Base-by-base conservation (phyloP, 345 rosid species). In the Lumnitzera littorea region DNA sequence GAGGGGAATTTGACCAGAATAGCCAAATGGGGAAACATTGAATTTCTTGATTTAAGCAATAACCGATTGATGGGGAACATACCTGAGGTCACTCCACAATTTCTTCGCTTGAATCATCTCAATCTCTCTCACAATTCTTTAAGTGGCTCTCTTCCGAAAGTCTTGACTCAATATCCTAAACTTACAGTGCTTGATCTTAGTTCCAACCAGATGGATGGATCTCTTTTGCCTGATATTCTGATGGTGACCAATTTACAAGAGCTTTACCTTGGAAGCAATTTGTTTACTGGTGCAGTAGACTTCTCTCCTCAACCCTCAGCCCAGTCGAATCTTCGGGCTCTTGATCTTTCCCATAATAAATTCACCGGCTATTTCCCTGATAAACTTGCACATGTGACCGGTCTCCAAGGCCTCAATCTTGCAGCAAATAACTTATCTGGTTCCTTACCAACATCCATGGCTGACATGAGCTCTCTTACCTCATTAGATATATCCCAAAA, bases 41-140 rank as follows among this genome's bases (percentile, higher is more conserved):
- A 90, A 54, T 84, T 81, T 57, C 86, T 94, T 63, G 99, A 94
- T 84, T 88, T 94, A 67, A 94, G 99, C 78, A 80, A 48, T 66
- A 94, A 94, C 68, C 84, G 14, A 61, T 74, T 94, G 74, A 72
- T 73, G 12, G 99, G 99, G 57, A 24, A 78, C 13, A 78, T 90
- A 53, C 97, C 99, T 15, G 96, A 89, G 62, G 76, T 67, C 53
- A 74, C 87, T 31, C 83, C 90, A 1, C 96, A 87, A 72, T 86
- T 89, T 70, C 68, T 94, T 69, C 95, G 99, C 51, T 75, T 91
- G 64, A 88, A 90, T 77, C 71, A 87, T 78, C 96, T 94, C 61
- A 94, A 94, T 60, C 78, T 94, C 51, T 87, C 99, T 16, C 84
- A 72, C 62, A 94, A 94, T 70, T 82, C 88, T 65, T 82, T 94